Conservation (phyloP, 257 asterid genomes). For the Euphrasia confusa region DNA sequence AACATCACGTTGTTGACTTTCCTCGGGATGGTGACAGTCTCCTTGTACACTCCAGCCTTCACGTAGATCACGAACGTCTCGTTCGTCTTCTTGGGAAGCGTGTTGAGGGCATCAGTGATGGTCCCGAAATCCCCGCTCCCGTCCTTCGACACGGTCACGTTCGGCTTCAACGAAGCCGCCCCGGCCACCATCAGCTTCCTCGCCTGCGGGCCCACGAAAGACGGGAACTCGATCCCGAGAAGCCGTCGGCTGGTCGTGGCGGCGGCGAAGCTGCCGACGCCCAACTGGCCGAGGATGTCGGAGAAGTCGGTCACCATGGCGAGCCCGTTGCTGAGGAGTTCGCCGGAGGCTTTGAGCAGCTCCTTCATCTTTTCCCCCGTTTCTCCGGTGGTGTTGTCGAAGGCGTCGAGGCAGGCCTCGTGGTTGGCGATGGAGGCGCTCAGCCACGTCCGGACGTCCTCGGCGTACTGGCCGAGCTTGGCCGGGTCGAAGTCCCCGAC, state of each 20-base stretch:
- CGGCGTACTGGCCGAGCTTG: slow-evolving; percentile 32
- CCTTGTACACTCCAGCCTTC: slow-evolving; percentile 61
- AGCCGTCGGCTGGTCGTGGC: slow-evolving; percentile 24
- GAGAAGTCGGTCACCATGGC: slow-evolving; percentile 46
- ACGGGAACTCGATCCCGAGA: slow-evolving; percentile 5
- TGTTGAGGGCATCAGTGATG: slow-evolving; percentile 39
- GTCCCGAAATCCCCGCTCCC: slow-evolving; percentile 57
- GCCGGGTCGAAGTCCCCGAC: slow-evolving; percentile 29
- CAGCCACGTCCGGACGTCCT: slow-evolving; percentile 69
- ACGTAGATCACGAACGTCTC: slow-evolving; percentile 33
- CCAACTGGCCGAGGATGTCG: slow-evolving; percentile 25
- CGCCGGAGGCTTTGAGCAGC: slow-evolving; percentile 36
- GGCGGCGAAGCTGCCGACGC: slow-evolving; percentile 26
- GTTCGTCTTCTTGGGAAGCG: slow-evolving; percentile 33
- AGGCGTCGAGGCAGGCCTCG: slow-evolving; percentile 64
- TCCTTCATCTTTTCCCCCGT: slow-evolving; percentile 57
- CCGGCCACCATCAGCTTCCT: slow-evolving; percentile 38
- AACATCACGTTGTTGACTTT: slow-evolving; percentile 37
- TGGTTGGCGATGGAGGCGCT: slow-evolving; percentile 56
- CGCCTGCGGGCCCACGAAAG: slow-evolving; percentile 15
- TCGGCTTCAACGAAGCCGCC: slow-evolving; percentile 25
- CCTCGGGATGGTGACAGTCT: slow-evolving; percentile 37
- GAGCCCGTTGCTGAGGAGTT: slow-evolving; percentile 50
- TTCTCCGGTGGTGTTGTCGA: slow-evolving; percentile 51
- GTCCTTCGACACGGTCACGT: slow-evolving; percentile 55